phyloP scores from a whole-genome alignment of 169 alveolate genomes.

The Cryptosporidium sp. region DNA sequence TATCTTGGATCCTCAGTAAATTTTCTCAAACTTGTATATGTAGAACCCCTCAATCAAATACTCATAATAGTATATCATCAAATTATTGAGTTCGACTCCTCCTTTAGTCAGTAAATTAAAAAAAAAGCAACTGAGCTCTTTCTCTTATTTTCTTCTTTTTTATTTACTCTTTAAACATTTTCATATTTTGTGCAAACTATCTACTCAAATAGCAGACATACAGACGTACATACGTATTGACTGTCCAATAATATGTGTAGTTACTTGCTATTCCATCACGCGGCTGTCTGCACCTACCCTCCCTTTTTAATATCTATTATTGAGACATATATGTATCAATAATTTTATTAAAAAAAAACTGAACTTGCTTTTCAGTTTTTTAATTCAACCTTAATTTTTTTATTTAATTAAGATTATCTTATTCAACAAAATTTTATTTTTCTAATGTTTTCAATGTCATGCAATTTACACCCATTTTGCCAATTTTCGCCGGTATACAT shows the following conservation, averaged over 20 bases:
- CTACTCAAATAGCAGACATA: conserved; percentile 76
- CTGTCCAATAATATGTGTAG: conserved; percentile 75
- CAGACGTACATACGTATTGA: conserved; percentile 77
- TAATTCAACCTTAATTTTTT: neutral
- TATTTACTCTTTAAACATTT: conserved; percentile 33
- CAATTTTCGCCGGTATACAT: conserved; percentile 18
- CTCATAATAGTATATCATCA: conserved; percentile 14
- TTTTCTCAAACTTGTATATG: conserved; percentile 26
- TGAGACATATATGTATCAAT: conserved; percentile 41
- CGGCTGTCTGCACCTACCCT: conserved; percentile 77
- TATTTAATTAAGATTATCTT: neutral
- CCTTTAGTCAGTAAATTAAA: conserved; percentile 14
- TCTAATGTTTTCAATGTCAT: conserved; percentile 23
- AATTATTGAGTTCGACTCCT: conserved; percentile 24
- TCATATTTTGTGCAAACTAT: conserved; percentile 72
- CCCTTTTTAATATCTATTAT: conserved; percentile 31
- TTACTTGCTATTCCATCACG: conserved; percentile 77
- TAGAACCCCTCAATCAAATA: conserved; percentile 15
- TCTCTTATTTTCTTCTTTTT: conserved; percentile 29
- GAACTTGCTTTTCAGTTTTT: neutral
- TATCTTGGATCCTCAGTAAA: conserved; percentile 31
- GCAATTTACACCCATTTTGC: conserved; percentile 10
- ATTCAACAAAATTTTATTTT: neutral
- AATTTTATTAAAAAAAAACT: neutral
- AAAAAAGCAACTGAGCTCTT: conserved; percentile 21